phyloP scores from a whole-genome alignment of 139 green algal genomes.

The Raphidocelis subcapitata region DNA sequence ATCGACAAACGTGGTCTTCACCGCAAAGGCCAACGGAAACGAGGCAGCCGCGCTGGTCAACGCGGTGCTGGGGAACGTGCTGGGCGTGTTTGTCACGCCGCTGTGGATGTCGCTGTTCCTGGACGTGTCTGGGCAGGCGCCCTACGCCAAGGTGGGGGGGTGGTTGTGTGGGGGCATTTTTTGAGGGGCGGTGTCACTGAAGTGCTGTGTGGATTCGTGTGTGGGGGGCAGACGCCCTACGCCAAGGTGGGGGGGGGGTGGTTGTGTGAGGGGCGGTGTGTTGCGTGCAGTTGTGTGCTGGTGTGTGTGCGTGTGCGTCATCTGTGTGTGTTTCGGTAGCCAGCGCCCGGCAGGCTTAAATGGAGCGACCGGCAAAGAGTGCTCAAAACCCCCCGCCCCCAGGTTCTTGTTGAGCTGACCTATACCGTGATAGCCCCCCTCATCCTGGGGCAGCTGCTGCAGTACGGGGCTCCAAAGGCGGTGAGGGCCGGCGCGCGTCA shows the following conservation, averaged over 20 bases:
- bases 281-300: no score
- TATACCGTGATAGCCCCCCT: constrained; percentile 45
- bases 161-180: background rate
- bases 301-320: no score
- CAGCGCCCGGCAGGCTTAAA: background rate
- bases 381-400: constrained; percentile 3
- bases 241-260: no score
- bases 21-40: constrained; percentile 29
- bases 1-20: constrained; percentile 50
- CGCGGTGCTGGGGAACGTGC: constrained; percentile 46
- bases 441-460: constrained; percentile 34
- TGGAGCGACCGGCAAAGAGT: no score
- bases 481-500: background rate
- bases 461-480: constrained; percentile 27
- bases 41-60: constrained; percentile 45
- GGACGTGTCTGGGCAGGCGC: constrained; percentile 25
- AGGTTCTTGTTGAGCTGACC: constrained; percentile 32
- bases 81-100: constrained; percentile 50
- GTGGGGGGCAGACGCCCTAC: background rate
- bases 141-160: background rate
- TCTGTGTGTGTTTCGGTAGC: no score
- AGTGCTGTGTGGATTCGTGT: no score
- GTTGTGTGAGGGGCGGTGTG: no score
- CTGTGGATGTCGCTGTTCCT: constrained; percentile 29
- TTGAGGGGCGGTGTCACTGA: no score